These are phyloP conservation scores for Monosporascus sp. DNA, from an alignment of 2,329 filamentous ascomycete species.

Conservation along the genomic window DNA sequence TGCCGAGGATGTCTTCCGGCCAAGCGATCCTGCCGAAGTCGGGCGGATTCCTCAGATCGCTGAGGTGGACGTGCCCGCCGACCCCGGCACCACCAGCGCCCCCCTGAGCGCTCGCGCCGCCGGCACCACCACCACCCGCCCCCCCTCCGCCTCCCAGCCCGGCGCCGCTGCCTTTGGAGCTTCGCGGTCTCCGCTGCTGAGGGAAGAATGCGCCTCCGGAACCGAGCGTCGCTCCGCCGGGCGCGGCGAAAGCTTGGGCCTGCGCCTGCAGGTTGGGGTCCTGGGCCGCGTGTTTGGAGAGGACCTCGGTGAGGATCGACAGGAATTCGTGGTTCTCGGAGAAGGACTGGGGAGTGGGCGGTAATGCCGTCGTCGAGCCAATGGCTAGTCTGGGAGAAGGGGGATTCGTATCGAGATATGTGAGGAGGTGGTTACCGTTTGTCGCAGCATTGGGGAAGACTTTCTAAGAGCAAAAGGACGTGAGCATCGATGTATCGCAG, in stretches of 20 bases:
- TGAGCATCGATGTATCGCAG: slow-evolving; percentile 1
- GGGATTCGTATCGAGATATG: slow-evolving; percentile 52
- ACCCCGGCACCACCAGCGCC: slow-evolving; percentile 54
- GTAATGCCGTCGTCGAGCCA: slow-evolving; percentile 52
- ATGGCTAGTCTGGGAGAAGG: slow-evolving; percentile 50
- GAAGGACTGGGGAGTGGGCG: slow-evolving; percentile 57
- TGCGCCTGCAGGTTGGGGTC: slow-evolving; percentile 52
- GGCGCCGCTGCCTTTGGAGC: slow-evolving; percentile 21
- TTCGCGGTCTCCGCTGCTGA: slow-evolving; percentile 30
- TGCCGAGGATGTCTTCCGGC: slow-evolving; percentile 66
- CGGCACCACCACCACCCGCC: slow-evolving; percentile 41
- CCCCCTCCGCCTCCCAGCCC: slow-evolving; percentile 32
- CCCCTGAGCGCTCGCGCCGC: slow-evolving; percentile 55
- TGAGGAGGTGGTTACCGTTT: slow-evolving; percentile 47
- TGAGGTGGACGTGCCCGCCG: slow-evolving; percentile 61
- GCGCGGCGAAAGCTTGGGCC: slow-evolving; percentile 54
- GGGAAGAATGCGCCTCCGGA: slow-evolving; percentile 47
- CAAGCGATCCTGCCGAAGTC: slow-evolving; percentile 64
- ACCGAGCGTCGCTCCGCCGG: slow-evolving; percentile 48
- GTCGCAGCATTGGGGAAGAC: slow-evolving; percentile 45
- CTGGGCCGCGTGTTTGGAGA: slow-evolving; percentile 48
- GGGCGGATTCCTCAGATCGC: slow-evolving; percentile 57
- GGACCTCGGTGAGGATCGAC: slow-evolving; percentile 52
- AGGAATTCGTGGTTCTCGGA: slow-evolving; percentile 54
- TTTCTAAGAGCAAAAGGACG: slow-evolving; percentile 39